Evolutionary conservation across 2,329 filamentous ascomycete genomes (phyloP).

Genomic region (Colletotrichum filicis): DNA sequence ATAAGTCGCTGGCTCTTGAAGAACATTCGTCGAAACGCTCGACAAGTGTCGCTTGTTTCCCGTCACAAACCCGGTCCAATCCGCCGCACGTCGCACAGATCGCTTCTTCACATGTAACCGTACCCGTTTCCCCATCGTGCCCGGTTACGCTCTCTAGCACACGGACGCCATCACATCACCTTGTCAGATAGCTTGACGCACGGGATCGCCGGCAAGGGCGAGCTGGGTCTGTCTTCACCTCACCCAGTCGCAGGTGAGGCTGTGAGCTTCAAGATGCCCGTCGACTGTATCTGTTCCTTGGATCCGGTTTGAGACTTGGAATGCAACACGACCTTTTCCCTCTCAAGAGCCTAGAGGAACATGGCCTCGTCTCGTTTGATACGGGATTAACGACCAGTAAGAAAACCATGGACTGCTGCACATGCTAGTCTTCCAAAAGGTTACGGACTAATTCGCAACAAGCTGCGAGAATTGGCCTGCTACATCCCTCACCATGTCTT

Average conservation of each 20-base stretch:
- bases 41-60: constrained; percentile 4
- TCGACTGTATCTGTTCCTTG: neutral
- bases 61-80: constrained; percentile 8
- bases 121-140: constrained; percentile 15
- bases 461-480: constrained; percentile 47
- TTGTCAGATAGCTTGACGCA: neutral
- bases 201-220: neutral
- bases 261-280: neutral
- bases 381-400: neutral
- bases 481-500: constrained; percentile 46
- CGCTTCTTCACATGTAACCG: constrained; percentile 26
- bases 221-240: neutral
- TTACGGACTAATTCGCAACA: neutral
- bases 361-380: neutral
- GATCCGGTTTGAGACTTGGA: neutral
- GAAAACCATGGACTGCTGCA: neutral
- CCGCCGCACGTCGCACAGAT: constrained; percentile 20
- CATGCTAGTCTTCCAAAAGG: neutral
- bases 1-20: neutral
- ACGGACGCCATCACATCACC: constrained; percentile 11
- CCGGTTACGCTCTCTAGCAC: neutral
- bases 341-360: neutral
- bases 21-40: constrained; percentile 20
- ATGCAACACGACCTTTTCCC: neutral
- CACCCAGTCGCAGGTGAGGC: neutral